Conservation (phyloP, 176 grass and related monocot species). For the Carex parvula region DNA sequence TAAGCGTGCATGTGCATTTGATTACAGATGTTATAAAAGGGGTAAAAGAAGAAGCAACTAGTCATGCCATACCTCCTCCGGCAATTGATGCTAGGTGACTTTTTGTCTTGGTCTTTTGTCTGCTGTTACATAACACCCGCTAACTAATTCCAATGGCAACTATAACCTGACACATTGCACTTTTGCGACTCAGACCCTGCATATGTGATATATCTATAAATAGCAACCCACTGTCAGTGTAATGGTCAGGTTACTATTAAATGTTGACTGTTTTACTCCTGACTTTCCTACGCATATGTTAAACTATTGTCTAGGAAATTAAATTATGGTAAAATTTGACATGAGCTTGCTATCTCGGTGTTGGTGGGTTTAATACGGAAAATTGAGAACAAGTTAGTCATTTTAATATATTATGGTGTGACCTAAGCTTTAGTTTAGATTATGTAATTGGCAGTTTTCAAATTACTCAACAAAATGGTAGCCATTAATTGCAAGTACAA, state of each 20-base stretch:
- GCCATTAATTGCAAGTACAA: not conserved
- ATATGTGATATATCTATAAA: not conserved
- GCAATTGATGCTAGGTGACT: constrained; percentile 18
- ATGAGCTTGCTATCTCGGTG: not conserved
- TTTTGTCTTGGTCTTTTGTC: constrained; percentile 7
- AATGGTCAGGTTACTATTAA: not conserved
- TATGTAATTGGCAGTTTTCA: not conserved
- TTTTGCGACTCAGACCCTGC: not conserved
- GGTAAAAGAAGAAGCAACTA: constrained; percentile 22
- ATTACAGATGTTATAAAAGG: constrained; percentile 86
- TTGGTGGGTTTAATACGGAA: not conserved
- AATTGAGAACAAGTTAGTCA: not conserved
- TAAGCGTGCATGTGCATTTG: constrained; percentile 22
- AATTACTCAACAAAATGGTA: not conserved
- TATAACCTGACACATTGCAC: not conserved
- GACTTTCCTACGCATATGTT: not conserved
- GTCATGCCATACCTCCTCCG: not conserved
- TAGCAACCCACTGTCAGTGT: not conserved
- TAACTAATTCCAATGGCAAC: not conserved
- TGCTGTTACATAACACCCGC: not conserved
- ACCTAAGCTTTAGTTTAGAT: not conserved
- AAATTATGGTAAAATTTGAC: constrained; percentile 6
- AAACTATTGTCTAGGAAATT: not conserved
- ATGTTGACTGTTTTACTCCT: not conserved
- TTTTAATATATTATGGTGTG: not conserved